Evolutionary conservation across 116 monocot species (phyloP).

Genomic region (Papilionanthe hybrid): DNA sequence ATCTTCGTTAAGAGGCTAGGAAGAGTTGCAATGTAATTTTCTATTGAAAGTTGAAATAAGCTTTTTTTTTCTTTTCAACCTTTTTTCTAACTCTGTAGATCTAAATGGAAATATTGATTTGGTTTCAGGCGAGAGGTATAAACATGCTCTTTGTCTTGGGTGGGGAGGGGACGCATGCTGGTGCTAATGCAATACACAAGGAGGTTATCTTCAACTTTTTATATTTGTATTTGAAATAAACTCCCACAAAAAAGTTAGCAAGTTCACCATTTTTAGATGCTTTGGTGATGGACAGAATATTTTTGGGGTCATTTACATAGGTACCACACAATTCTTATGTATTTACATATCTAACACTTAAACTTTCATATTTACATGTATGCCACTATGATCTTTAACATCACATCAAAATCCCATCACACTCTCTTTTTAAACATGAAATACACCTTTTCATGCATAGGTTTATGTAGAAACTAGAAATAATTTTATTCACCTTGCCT

Average conservation of each 20-base stretch:
- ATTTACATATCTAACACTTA: too few relatives aligned
- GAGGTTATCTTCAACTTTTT: constrained; percentile 29
- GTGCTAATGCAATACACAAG: constrained; percentile 55
- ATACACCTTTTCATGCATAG: too few relatives aligned
- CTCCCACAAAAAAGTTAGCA: background rate
- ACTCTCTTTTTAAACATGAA: too few relatives aligned
- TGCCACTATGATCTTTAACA: too few relatives aligned
- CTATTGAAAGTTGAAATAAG: background rate
- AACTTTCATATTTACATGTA: too few relatives aligned
- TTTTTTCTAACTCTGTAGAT: background rate
- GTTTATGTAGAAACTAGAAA: too few relatives aligned
- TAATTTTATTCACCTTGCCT: too few relatives aligned
- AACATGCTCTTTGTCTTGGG: constrained; percentile 64
- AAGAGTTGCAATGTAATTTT: background rate
- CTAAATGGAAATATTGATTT: background rate
- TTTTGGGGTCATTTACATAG: too few relatives aligned
- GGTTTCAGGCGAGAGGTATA: constrained; percentile 45
- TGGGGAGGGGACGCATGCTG: constrained; percentile 68
- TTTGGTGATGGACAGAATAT: background rate
- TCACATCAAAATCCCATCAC: too few relatives aligned
- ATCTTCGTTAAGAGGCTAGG: background rate
- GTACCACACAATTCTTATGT: too few relatives aligned
- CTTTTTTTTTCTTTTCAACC: background rate
- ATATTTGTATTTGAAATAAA: background rate
- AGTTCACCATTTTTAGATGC: background rate